phyloP scores from a whole-genome alignment of 352 stramenopile genomes.

The Aphanomyces cochlioides region DNA sequence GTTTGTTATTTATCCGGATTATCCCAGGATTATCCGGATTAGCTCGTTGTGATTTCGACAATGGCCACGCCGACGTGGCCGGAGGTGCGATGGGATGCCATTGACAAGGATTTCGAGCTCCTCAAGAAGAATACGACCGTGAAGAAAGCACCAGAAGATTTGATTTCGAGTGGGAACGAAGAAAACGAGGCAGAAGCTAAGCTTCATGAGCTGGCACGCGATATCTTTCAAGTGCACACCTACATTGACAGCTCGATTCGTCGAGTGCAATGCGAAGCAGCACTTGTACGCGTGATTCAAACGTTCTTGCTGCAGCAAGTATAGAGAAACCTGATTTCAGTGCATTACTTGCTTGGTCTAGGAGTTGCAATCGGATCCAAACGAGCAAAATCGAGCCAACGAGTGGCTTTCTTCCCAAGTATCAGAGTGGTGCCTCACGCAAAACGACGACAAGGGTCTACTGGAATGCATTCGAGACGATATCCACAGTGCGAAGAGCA shows the following conservation, averaged over 20 bases:
- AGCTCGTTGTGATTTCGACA: neutral
- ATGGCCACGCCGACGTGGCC: neutral
- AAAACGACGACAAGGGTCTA: constrained; percentile 8
- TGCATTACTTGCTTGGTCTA: neutral
- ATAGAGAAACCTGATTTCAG: neutral
- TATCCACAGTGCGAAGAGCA: constrained; percentile 14
- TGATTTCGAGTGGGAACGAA: neutral
- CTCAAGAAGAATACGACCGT: neutral
- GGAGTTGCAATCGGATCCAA: neutral
- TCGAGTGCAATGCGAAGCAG: constrained; percentile 14
- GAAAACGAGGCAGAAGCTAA: neutral
- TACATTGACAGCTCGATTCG: neutral
- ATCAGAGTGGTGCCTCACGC: neutral
- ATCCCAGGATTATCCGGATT: neutral
- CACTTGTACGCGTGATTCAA: constrained; percentile 26
- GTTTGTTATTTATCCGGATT: neutral
- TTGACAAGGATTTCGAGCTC: neutral
- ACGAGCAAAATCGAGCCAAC: neutral
- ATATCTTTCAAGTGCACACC: constrained; percentile 24
- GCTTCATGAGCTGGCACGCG: neutral
- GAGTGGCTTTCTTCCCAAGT: constrained; percentile 14
- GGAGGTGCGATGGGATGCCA: constrained; percentile 4
- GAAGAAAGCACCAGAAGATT: neutral
- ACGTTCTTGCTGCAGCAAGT: constrained; percentile 18
- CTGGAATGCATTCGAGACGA: constrained; percentile 26